Conservation (phyloP, 352 stramenopile genomes). For the Phytopythium litorale region DNA sequence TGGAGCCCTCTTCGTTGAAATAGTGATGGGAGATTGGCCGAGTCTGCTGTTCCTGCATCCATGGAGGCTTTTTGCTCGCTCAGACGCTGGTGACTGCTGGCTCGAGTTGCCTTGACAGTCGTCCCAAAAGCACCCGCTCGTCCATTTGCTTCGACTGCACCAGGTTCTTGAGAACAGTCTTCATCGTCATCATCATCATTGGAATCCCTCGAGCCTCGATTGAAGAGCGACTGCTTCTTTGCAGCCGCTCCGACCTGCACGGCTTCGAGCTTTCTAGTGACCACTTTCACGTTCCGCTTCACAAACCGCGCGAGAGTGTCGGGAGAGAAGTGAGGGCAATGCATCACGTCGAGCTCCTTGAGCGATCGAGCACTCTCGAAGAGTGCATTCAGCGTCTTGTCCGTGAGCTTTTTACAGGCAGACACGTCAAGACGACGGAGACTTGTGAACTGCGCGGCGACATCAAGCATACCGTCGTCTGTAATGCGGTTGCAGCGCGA, state of each 20-base stretch:
- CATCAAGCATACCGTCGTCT: constrained; percentile 76
- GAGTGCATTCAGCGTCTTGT: constrained; percentile 46
- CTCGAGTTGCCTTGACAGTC: not conserved
- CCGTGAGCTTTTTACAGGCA: constrained; percentile 81
- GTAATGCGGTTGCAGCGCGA: constrained; percentile 75
- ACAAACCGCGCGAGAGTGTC: constrained; percentile 52
- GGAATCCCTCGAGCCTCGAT: not conserved
- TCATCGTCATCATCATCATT: not conserved
- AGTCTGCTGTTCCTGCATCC: not conserved
- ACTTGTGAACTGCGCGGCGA: constrained; percentile 67
- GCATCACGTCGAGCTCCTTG: constrained; percentile 72
- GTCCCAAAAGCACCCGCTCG: not conserved
- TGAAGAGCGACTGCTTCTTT: not conserved
- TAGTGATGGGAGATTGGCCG: not conserved
- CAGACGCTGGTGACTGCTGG: not conserved
- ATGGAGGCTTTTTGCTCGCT: not conserved
- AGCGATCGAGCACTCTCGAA: constrained; percentile 53
- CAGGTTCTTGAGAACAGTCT: not conserved
- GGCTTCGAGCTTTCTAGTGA: constrained; percentile 40
- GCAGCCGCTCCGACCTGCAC: constrained; percentile 2
- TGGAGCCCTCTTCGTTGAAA: not conserved
- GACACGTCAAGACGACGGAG: constrained; percentile 66
- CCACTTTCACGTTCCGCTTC: constrained; percentile 50
- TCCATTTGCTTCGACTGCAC: not conserved
- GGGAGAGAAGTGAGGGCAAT: constrained; percentile 65